A percentile compares a stretch with the other conserved stretches of the same genome.
phyloP scores from a whole-genome alignment of 345 rosid species.

The Abelmoschus esculentus region DNA sequence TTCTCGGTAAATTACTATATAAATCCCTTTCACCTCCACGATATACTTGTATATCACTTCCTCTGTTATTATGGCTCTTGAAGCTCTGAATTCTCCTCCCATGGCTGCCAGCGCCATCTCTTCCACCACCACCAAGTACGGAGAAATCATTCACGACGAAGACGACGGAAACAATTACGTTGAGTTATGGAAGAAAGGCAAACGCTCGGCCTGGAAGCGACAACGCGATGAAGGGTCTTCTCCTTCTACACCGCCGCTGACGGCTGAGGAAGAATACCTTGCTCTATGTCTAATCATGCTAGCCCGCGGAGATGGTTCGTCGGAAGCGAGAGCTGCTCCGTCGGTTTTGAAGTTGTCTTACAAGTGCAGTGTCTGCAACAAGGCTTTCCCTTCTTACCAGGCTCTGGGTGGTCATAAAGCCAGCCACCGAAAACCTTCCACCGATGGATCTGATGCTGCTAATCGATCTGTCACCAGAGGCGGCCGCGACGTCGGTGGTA shows the following conservation, averaged over 20 bases:
- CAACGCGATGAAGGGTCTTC: background rate
- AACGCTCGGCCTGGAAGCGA: conserved; percentile 6
- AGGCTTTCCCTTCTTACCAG: conserved; percentile 78
- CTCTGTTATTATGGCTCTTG: conserved; percentile 44
- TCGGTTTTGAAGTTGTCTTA: conserved; percentile 30
- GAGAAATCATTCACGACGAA: background rate
- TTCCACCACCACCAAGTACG: conserved; percentile 2
- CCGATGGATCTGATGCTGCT: conserved; percentile 5
- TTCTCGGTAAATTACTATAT: conserved; percentile 25
- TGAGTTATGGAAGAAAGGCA: conserved; percentile 16
- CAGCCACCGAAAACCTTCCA: conserved; percentile 65
- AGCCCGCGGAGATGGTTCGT: conserved; percentile 8
- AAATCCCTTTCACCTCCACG: conserved; percentile 9
- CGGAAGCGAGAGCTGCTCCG: conserved; percentile 4
- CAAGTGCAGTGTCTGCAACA: conserved; percentile 74
- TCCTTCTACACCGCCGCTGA: background rate
- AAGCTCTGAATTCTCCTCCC: conserved; percentile 51
- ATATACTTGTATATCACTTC: background rate
- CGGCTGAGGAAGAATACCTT: conserved; percentile 15
- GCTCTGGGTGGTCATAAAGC: conserved; percentile 98
- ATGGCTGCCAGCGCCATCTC: background rate
- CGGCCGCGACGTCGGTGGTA: conserved; percentile 11
- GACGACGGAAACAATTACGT: background rate
- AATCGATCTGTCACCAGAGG: conserved; percentile 10
- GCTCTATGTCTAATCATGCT: conserved; percentile 19